Percentiles rank a stretch among this genome's conserved stretches.
Evolutionary conservation across 768 basidiomycete species (phyloP).

Genomic region (Amanita rimosa): DNA sequence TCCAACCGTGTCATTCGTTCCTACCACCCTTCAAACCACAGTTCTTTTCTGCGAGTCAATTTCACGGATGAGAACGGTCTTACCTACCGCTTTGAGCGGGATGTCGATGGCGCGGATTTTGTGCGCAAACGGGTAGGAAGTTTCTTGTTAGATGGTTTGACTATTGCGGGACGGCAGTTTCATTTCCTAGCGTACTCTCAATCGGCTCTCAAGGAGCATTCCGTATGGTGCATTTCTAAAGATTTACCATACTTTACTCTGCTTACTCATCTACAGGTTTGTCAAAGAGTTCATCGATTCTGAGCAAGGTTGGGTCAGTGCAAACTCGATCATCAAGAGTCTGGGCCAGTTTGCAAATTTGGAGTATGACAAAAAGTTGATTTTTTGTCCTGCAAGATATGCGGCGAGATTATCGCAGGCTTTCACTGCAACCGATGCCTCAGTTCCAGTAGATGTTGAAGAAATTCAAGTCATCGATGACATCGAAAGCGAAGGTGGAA

Average conservation of each 20-base stretch:
- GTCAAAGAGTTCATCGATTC: conserved; percentile 39
- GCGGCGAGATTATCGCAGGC: conserved; percentile 65
- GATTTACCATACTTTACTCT: background rate
- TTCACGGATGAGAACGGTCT: conserved; percentile 50
- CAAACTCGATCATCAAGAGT: conserved; percentile 37
- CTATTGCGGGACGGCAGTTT: conserved; percentile 43
- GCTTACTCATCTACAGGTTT: conserved; percentile 34
- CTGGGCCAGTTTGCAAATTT: conserved; percentile 45
- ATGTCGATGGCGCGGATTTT: conserved; percentile 41
- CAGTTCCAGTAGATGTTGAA: conserved; percentile 33
- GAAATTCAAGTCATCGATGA: conserved; percentile 35
- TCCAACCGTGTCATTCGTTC: conserved; percentile 52
- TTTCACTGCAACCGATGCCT: conserved; percentile 61
- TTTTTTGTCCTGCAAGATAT: conserved; percentile 57
- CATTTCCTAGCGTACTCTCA: conserved; percentile 64
- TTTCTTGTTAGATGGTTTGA: conserved; percentile 33
- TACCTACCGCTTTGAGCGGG: conserved; percentile 43
- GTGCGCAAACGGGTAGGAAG: conserved; percentile 35
- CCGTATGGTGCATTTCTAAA: conserved; percentile 33
- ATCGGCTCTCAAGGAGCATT: conserved; percentile 59
- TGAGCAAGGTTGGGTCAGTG: conserved; percentile 20
- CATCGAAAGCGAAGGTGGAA: conserved; percentile 19
- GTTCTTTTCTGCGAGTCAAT: conserved; percentile 51
- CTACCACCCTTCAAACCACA: conserved; percentile 30
- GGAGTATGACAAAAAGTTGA: conserved; percentile 31